Evolutionary conservation across 129 eudicot genomes (phyloP).

Genomic region (Pittosporum tobira): DNA sequence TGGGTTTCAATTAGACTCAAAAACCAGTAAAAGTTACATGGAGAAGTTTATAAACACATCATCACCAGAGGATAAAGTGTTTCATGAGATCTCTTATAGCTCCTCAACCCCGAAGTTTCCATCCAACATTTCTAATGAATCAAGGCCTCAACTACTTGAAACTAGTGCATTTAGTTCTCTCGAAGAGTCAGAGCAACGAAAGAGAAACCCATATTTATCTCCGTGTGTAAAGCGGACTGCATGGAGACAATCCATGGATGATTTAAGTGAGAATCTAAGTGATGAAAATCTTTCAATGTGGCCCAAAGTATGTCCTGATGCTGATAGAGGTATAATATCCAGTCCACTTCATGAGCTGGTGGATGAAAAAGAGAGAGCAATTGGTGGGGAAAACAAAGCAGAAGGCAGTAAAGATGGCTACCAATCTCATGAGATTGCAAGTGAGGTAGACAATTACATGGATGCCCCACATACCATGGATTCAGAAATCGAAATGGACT

Average conservation of each 20-base stretch:
- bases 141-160: constrained; percentile 31
- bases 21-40: constrained; percentile 52
- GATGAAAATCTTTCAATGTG: constrained; percentile 3
- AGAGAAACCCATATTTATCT: no score
- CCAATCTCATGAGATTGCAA: constrained; percentile 50
- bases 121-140: constrained; percentile 24
- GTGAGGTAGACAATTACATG: constrained; percentile 68
- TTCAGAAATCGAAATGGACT: constrained; percentile 59
- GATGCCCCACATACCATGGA: constrained; percentile 79
- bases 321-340: constrained; percentile 12
- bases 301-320: constrained; percentile 9
- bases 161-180: no score
- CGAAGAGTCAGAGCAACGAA: no score
- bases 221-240: no score
- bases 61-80: constrained; percentile 55
- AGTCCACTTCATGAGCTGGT: constrained; percentile 16
- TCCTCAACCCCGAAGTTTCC: constrained; percentile 28
- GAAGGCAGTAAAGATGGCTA: constrained; percentile 31
- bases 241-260: constrained; percentile 19
- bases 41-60: constrained; percentile 46
- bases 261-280: constrained; percentile 13
- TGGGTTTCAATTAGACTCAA: constrained; percentile 46
- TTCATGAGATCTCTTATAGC: constrained; percentile 32
- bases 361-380: constrained; percentile 37
- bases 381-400: constrained; percentile 34